Percentiles rank a stretch among this genome's conserved stretches.
Conservation (phyloP, 352 stramenopile species). For the Phytophthora megakarya region DNA sequence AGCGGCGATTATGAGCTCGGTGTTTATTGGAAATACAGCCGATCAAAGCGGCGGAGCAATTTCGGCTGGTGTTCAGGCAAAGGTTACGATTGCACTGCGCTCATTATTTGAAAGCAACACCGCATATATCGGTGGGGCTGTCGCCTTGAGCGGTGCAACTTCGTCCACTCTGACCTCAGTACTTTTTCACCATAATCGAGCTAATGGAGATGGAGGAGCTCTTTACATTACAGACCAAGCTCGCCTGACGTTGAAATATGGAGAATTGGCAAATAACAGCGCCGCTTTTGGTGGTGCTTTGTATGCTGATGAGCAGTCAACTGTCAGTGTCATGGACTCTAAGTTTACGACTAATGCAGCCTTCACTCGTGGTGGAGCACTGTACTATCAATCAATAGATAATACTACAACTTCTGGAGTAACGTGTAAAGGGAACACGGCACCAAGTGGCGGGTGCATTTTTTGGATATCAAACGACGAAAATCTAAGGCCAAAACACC, state of each 20-base stretch:
- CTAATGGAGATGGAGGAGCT: slow-evolving; percentile 33
- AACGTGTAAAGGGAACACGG: slow-evolving; percentile 43
- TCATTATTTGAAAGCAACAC: slow-evolving; percentile 46
- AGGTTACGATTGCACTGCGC: slow-evolving; percentile 12
- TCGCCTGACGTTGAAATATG: slow-evolving; percentile 15
- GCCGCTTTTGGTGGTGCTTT: slow-evolving; percentile 46
- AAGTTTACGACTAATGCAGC: slow-evolving; percentile 46
- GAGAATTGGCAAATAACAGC: slow-evolving; percentile 36
- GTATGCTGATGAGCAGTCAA: slow-evolving; percentile 30
- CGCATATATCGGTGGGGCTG: slow-evolving; percentile 39
- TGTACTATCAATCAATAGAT: slow-evolving; percentile 47
- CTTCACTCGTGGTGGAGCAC: slow-evolving; percentile 43
- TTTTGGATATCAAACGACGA: slow-evolving; percentile 58
- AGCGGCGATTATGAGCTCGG: slow-evolving; percentile 22
- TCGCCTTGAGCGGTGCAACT: slow-evolving; percentile 23
- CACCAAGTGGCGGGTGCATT: slow-evolving; percentile 61
- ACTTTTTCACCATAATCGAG: slow-evolving; percentile 36
- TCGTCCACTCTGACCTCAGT: slow-evolving; percentile 14
- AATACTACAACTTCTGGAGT: slow-evolving; percentile 33
- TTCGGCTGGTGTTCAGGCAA: slow-evolving; percentile 22
- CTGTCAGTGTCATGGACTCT: slow-evolving; percentile 19
- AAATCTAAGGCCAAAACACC: slow-evolving; percentile 26
- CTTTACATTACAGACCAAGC: slow-evolving; percentile 40
- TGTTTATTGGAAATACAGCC: slow-evolving; percentile 52
- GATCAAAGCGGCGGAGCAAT: slow-evolving; percentile 56